Conservation (phyloP, 768 basidiomycete species). For the Stropharia rugosoannulata region DNA sequence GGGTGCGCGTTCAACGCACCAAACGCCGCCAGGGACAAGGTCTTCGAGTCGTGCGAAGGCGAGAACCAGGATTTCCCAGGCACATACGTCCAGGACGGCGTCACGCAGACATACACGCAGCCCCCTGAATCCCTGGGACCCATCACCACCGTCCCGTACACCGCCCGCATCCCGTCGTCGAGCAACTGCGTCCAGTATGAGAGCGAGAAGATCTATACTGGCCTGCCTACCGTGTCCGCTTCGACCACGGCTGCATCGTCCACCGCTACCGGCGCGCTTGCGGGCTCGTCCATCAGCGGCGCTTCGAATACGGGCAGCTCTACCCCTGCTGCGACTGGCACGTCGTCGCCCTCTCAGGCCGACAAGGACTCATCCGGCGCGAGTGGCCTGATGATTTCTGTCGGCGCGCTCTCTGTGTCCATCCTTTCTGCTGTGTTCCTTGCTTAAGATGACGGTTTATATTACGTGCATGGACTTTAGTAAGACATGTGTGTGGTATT, state of each 20-base stretch:
- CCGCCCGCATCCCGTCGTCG: conserved; percentile 37
- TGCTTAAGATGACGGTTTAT: neutral
- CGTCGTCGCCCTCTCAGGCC: neutral
- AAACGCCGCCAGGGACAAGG: conserved; percentile 51
- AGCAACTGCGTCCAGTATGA: conserved; percentile 32
- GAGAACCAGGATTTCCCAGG: conserved; percentile 63
- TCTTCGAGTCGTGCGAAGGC: conserved; percentile 61
- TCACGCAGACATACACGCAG: conserved; percentile 44
- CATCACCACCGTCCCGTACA: conserved; percentile 42
- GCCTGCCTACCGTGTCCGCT: conserved; percentile 19
- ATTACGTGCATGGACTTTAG: neutral
- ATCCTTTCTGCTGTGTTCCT: neutral
- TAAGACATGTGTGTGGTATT: neutral
- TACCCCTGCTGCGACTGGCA: neutral
- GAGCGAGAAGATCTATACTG: conserved; percentile 28
- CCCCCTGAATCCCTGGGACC: conserved; percentile 41
- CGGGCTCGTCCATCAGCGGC: neutral
- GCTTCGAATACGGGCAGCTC: neutral
- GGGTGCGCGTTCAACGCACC: conserved; percentile 74
- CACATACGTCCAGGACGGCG: conserved; percentile 28
- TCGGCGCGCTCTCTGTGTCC: neutral
- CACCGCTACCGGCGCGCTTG: neutral
- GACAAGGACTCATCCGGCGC: neutral
- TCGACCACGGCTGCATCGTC: neutral
- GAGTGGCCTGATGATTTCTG: neutral